These are phyloP conservation scores for Trichoderma asperelloides DNA, from an alignment of 495 filamentous ascomycete species.

Conservation along the genomic window DNA sequence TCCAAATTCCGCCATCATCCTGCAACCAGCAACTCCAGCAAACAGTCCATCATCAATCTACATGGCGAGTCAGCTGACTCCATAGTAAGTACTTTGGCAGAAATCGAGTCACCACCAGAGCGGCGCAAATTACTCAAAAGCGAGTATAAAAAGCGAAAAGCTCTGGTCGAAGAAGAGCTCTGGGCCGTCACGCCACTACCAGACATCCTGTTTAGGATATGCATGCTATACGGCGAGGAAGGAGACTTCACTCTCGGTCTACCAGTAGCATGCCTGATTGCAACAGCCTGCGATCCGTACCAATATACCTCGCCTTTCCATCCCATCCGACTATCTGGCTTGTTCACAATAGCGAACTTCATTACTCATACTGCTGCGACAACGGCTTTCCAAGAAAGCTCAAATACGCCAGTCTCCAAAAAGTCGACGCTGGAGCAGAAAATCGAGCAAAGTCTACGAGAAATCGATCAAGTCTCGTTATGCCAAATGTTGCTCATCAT, in stretches of 20 bases:
- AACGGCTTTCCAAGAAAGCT: slow-evolving; percentile 13
- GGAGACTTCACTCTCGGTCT: slow-evolving; percentile 25
- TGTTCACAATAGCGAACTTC: slow-evolving; percentile 31
- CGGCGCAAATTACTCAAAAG: slow-evolving; percentile 14
- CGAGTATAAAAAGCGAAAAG: slow-evolving; percentile 28
- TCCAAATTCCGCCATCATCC: slow-evolving; percentile 16
- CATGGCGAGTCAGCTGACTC: not conserved
- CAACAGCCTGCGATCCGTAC: slow-evolving; percentile 28
- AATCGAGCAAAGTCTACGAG: slow-evolving; percentile 21
- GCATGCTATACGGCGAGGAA: slow-evolving; percentile 18
- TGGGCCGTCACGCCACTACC: slow-evolving; percentile 35
- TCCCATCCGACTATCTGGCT: slow-evolving; percentile 26
- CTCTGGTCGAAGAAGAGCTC: slow-evolving; percentile 25
- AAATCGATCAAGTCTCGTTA: slow-evolving; percentile 31
- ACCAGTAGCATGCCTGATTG: slow-evolving; percentile 28
- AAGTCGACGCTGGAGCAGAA: not conserved
- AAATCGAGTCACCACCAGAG: not conserved
- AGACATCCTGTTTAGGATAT: slow-evolving; percentile 18
- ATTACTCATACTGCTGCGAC: slow-evolving; percentile 23
- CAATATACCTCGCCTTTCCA: slow-evolving; percentile 29
- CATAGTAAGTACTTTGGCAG: not conserved
- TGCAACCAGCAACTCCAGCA: slow-evolving; percentile 9
- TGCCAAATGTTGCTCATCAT: slow-evolving; percentile 31
- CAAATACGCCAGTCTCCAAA: slow-evolving; percentile 10
- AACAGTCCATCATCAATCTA: not conserved